Evolutionary conservation across 768 basidiomycete genomes (phyloP).

Genomic region (Trametes elegans): DNA sequence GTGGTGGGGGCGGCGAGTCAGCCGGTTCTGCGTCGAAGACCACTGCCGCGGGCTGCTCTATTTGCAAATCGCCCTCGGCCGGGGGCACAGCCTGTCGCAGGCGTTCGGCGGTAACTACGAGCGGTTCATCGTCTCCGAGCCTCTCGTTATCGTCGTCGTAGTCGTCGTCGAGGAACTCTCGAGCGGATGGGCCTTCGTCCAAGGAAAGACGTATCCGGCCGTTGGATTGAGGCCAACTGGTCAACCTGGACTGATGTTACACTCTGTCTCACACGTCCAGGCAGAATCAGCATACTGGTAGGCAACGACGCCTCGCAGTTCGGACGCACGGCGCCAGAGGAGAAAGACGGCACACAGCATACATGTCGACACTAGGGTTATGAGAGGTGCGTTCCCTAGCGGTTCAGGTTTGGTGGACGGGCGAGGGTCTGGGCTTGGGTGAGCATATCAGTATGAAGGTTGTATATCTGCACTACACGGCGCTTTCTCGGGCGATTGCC

Average conservation of each 20-base stretch:
- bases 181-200: constrained; percentile 72
- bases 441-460: constrained; percentile 12
- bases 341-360: constrained; percentile 57
- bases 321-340: constrained; percentile 59
- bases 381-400: constrained; percentile 51
- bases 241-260: constrained; percentile 53
- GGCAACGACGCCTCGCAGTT: constrained; percentile 55
- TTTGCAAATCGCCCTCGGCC: background rate
- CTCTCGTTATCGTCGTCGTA: constrained; percentile 50
- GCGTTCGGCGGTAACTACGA: constrained; percentile 20
- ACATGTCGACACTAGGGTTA: constrained; percentile 58
- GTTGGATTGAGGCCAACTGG: constrained; percentile 50
- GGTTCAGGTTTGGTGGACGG: constrained; percentile 62
- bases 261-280: background rate
- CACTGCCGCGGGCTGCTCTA: background rate
- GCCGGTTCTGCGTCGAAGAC: constrained; percentile 9
- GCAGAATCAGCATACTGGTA: constrained; percentile 45
- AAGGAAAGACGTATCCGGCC: constrained; percentile 66
- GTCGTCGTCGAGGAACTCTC: constrained; percentile 60
- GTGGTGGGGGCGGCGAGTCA: constrained; percentile 12
- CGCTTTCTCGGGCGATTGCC: too few species aligned
- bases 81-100: constrained; percentile 10
- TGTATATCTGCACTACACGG: background rate
- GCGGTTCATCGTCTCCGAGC: constrained; percentile 29
- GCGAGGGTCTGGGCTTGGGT: constrained; percentile 48